These are phyloP conservation scores for Ustilago curta DNA, from an alignment of 1,284 basidiomycete genomes.

Conservation along the genomic window DNA sequence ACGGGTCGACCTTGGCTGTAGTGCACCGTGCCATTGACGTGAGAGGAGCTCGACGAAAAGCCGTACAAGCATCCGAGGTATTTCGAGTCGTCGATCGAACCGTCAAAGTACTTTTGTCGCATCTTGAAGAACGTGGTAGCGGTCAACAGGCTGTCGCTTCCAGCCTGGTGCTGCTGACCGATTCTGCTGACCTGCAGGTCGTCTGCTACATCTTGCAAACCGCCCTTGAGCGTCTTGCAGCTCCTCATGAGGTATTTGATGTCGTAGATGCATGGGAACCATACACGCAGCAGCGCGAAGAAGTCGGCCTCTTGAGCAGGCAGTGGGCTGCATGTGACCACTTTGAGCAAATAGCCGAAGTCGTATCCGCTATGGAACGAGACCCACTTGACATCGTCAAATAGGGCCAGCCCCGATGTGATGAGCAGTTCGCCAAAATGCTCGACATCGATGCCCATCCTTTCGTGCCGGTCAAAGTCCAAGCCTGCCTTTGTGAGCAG, in stretches of 20 bases:
- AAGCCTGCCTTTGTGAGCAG: conserved; percentile 93
- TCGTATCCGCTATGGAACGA: conserved; percentile 99
- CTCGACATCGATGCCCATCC: conserved; percentile 90
- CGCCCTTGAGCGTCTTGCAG: conserved; percentile 90
- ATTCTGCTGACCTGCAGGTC: conserved; percentile 89
- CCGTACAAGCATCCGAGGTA: conserved; percentile 67
- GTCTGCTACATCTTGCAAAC: conserved; percentile 94
- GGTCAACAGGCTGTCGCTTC: conserved; percentile 93
- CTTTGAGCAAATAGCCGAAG: conserved; percentile 97
- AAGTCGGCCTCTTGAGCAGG: conserved; percentile 91
- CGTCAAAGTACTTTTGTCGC: conserved; percentile 88
- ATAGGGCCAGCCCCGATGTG: conserved; percentile 90
- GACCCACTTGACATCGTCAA: conserved; percentile 93
- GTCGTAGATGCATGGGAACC: conserved; percentile 98
- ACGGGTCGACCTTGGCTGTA: conserved; percentile 47
- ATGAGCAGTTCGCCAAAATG: conserved; percentile 98
- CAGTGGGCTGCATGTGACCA: conserved; percentile 87
- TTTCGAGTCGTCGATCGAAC: conserved; percentile 76
- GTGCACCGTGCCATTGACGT: conserved; percentile 52
- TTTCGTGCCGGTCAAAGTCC: conserved; percentile 92
- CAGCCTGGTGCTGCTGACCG: conserved; percentile 93
- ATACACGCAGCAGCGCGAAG: conserved; percentile 86
- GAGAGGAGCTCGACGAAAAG: conserved; percentile 60
- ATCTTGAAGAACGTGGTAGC: conserved; percentile 96
- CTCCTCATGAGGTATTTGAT: conserved; percentile 95